Conservation (phyloP, 106 monocot genomes). For the Triglochin maritima region DNA sequence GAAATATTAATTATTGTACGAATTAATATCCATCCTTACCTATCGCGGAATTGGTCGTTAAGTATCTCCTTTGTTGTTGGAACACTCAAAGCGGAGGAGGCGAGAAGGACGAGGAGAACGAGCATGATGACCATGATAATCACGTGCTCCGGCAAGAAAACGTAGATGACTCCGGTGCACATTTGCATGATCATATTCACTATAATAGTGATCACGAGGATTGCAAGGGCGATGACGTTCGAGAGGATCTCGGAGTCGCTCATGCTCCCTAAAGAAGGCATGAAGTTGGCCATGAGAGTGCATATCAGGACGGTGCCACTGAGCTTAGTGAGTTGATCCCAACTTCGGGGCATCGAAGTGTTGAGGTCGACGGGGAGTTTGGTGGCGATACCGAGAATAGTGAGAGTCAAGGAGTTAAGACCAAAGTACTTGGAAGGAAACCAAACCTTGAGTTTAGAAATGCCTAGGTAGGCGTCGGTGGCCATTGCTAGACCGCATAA, state of each 20-base stretch:
- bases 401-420: background rate
- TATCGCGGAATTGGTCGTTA: background rate
- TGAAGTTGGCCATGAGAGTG: slow-evolving; percentile 11
- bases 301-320: slow-evolving; percentile 16
- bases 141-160: background rate
- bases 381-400: slow-evolving; percentile 3
- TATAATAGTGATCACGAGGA: slow-evolving; percentile 13
- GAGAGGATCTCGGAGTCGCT: background rate
- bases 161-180: slow-evolving; percentile 7
- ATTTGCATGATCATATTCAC: slow-evolving; percentile 16
- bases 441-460: background rate
- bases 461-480: too few relatives aligned
- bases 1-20: too few relatives aligned
- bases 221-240: slow-evolving; percentile 6
- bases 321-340: slow-evolving; percentile 22
- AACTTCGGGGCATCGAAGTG: slow-evolving; percentile 3
- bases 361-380: slow-evolving; percentile 19
- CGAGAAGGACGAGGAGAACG: background rate
- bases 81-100: slow-evolving; percentile 1
- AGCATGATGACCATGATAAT: background rate
- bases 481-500: too few relatives aligned
- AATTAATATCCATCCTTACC: background rate
- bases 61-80: background rate
- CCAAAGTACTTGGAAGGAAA: background rate
- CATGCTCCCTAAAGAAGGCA: slow-evolving; percentile 17